Base-by-base conservation (phyloP, 176 grass and related monocot genomes). In the Lolium rigidum region DNA sequence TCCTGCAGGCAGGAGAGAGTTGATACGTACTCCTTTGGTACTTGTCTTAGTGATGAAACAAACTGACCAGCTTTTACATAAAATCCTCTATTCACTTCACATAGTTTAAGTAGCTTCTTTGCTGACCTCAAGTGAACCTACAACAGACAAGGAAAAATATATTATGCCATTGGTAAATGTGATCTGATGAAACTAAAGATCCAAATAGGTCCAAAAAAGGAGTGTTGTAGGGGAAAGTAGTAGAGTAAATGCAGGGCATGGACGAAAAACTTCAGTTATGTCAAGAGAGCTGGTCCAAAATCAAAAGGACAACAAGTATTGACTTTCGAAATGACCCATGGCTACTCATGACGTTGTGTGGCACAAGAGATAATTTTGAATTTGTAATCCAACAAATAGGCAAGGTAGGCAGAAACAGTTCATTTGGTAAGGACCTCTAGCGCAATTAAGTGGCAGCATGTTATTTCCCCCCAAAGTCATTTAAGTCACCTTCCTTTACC, bases 1-100 rank as follows among this genome's bases (percentile, higher is more conserved):
- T 98, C 96, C 89, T 98, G 93, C 76, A 95, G 86, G 25, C 77
- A 84, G 82, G 96, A 98, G 56, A 98, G 91, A 75, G 86, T 92
- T 81, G 96, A 94, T 66, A 90, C 79, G 81, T 95, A 98, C 76
- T 98, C 96, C 79, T 91, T 92, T 50, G 93, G 93, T 47, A 94
- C 90, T 88, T 98, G 96, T 87, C 91, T 95, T 73, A 95, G 74
- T 77, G 91, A 92, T 58, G 96, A 98, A 88, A 95, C 90, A 91
- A 87, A 98, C 76, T 98, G 96, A 68, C 93, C 96, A 62, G 96
- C 96, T 87, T 98, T 98, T 54, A 98, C 96, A 92, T 98, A 98
- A 88, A 98, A 98, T 1, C 96, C 93, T 81, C 92, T 88, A 77
- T 98, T 98, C 12, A 22, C 77, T 94, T 98, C 82, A 66, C 93